Percentiles rank a stretch among this genome's conserved stretches.
These are phyloP conservation scores for Mycena pura DNA, from an alignment of 768 basidiomycete genomes.

Conservation along the genomic window DNA sequence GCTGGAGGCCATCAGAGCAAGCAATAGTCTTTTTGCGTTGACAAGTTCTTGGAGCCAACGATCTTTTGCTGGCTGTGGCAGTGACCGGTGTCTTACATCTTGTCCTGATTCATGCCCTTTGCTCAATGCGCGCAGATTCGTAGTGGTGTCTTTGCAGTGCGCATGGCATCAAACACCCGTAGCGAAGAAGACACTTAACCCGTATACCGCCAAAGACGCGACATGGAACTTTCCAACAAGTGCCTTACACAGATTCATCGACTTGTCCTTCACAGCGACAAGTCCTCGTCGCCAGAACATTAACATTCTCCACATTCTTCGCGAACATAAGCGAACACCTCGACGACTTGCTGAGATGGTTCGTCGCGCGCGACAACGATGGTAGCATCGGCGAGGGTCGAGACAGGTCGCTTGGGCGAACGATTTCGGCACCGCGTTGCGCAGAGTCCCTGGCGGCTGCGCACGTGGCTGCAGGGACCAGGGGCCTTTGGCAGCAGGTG, in stretches of 20 bases:
- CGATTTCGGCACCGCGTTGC: too few species aligned
- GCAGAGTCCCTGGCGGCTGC: too few species aligned
- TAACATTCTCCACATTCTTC: conserved; percentile 83
- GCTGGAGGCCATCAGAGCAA: too few species aligned
- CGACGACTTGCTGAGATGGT: too few species aligned
- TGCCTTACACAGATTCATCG: conserved; percentile 76
- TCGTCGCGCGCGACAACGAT: too few species aligned
- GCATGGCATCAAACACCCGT: conserved; percentile 76
- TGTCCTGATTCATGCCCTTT: too few species aligned
- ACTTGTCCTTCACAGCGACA: conserved; percentile 75
- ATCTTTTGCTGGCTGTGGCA: conserved; percentile 66
- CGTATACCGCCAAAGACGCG: conserved; percentile 72
- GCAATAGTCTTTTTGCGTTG: conserved; percentile 73
- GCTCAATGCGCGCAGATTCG: conserved; percentile 75
- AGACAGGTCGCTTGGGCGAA: too few species aligned
- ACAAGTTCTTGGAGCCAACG: conserved; percentile 69
- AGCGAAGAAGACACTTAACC: conserved; percentile 73
- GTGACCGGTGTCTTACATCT: conserved; percentile 86
- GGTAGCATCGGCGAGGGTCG: too few species aligned
- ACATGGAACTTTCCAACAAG: conserved; percentile 96
- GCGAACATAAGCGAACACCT: too few species aligned
- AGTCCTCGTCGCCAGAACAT: conserved; percentile 94
- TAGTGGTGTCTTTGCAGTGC: conserved; percentile 66
- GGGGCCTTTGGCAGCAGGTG: too few species aligned
- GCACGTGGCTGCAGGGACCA: too few species aligned